These are phyloP conservation scores for Chlorophyllum brunneum DNA, from an alignment of 768 basidiomycete genomes.

Conservation along the genomic window DNA sequence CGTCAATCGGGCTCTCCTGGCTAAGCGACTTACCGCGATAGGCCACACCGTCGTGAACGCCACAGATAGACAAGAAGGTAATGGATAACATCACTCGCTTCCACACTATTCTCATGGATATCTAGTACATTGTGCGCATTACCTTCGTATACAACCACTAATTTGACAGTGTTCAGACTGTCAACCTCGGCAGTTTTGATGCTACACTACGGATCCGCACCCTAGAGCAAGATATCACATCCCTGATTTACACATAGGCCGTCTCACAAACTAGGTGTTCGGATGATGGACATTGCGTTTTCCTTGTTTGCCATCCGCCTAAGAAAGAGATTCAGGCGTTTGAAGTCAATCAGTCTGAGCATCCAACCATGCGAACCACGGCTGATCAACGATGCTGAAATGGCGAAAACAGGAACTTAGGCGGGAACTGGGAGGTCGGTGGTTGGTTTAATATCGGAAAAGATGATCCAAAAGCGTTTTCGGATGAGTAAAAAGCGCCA, in stretches of 20 bases:
- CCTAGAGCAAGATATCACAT: constrained; percentile 35
- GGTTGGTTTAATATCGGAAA: constrained; percentile 45
- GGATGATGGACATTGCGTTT: constrained; percentile 81
- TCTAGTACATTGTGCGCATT: constrained; percentile 34
- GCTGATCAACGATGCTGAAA: constrained; percentile 45
- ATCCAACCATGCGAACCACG: no score
- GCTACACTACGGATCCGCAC: constrained; percentile 65
- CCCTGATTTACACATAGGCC: constrained; percentile 24
- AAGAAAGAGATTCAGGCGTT: no score
- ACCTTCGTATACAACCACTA: not conserved
- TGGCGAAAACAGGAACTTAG: constrained; percentile 48
- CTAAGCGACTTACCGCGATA: constrained; percentile 61
- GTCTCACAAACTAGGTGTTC: constrained; percentile 50
- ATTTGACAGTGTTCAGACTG: constrained; percentile 46
- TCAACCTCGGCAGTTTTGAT: constrained; percentile 75
- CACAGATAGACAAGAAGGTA: constrained; percentile 73
- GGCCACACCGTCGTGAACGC: constrained; percentile 63
- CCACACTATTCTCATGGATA: constrained; percentile 80
- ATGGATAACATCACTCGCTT: constrained; percentile 59
- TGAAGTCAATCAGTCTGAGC: no score
- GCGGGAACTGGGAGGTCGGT: constrained; percentile 58
- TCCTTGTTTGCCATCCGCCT: no score
- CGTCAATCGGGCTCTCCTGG: constrained; percentile 67
- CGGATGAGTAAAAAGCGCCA: no score
- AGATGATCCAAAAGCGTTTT: no score